Conservation (phyloP, 192 early-diverging fungal genomes). For the Podila clonocystis region DNA sequence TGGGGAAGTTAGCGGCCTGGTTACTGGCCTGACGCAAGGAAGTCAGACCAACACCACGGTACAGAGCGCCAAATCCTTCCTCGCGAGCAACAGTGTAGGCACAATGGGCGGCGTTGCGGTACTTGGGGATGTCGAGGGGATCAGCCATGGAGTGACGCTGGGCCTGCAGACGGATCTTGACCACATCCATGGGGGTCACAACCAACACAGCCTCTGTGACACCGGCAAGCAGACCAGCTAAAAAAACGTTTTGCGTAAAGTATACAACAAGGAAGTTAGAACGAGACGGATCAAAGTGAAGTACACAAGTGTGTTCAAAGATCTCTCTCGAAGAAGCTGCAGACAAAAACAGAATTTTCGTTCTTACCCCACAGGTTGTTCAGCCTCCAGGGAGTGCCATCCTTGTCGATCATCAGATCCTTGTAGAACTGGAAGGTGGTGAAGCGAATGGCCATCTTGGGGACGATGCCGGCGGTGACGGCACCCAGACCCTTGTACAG, state of each 20-base stretch:
- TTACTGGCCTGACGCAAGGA: conserved; percentile 96
- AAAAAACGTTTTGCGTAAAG: conserved; percentile 84
- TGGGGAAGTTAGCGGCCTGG: conserved; percentile 99
- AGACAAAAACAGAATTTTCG: background rate
- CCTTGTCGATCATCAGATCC: conserved; percentile 69
- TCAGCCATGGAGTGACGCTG: conserved; percentile 96
- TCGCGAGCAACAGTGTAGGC: conserved; percentile 92
- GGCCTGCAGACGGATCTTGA: conserved; percentile 98
- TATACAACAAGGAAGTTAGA: conserved; percentile 94
- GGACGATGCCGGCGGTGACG: conserved; percentile 95
- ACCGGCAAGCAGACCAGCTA: conserved; percentile 93
- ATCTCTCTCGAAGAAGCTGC: background rate
- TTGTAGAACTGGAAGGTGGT: conserved; percentile 97
- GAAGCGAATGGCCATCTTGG: conserved; percentile 99
- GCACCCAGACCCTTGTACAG: conserved; percentile 99
- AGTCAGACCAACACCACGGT: conserved; percentile 95
- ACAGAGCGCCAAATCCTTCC: conserved; percentile 87
- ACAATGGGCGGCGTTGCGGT: conserved; percentile 92
- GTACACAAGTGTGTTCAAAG: background rate
- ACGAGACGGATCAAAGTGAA: background rate
- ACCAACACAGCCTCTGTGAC: conserved; percentile 93
- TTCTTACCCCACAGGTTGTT: conserved; percentile 47
- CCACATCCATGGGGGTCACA: conserved; percentile 99
- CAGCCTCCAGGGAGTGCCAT: conserved; percentile 81
- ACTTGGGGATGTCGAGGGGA: conserved; percentile 96